These are phyloP conservation scores for Cryptosporidium ubiquitum DNA, from an alignment of 169 alveolate genomes.

Conservation along the genomic window DNA sequence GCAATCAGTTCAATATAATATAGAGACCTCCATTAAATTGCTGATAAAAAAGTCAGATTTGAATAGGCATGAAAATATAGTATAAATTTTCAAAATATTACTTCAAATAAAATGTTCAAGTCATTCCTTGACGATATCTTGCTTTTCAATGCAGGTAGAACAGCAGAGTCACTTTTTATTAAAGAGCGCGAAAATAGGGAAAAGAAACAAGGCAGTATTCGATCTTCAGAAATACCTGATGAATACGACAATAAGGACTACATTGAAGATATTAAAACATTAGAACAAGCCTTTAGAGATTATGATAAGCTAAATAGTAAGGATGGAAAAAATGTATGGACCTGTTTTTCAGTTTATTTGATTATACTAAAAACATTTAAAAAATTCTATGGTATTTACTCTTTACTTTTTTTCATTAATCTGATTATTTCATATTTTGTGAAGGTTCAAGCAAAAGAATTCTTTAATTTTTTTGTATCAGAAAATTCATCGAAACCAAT, in stretches of 20 bases:
- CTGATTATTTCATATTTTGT: slow-evolving; percentile 6
- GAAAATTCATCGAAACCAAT: not conserved
- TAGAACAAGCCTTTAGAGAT: slow-evolving; percentile 17
- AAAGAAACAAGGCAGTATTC: slow-evolving; percentile 5
- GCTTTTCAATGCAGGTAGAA: slow-evolving; percentile 27
- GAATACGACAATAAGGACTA: not conserved
- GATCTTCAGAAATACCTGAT: slow-evolving; percentile 33
- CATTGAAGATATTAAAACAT: not conserved
- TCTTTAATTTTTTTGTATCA: slow-evolving; percentile 17
- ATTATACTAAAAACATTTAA: slow-evolving; percentile 13
- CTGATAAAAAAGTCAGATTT: not conserved
- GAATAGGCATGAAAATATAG: not conserved
- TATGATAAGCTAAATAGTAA: not conserved
- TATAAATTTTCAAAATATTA: not conserved
- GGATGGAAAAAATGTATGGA: not conserved
- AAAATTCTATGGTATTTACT: slow-evolving; percentile 16
- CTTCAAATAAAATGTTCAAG: not conserved
- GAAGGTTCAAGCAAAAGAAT: not conserved
- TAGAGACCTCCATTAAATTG: not conserved
- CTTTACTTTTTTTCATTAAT: slow-evolving; percentile 4
- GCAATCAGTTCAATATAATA: too few species aligned
- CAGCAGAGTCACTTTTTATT: not conserved
- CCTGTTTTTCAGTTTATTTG: not conserved
- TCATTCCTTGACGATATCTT: slow-evolving; percentile 28
- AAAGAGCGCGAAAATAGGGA: slow-evolving; percentile 23